phyloP scores from a whole-genome alignment of 352 stramenopile species.

The Phytophthora chlamydospora region DNA sequence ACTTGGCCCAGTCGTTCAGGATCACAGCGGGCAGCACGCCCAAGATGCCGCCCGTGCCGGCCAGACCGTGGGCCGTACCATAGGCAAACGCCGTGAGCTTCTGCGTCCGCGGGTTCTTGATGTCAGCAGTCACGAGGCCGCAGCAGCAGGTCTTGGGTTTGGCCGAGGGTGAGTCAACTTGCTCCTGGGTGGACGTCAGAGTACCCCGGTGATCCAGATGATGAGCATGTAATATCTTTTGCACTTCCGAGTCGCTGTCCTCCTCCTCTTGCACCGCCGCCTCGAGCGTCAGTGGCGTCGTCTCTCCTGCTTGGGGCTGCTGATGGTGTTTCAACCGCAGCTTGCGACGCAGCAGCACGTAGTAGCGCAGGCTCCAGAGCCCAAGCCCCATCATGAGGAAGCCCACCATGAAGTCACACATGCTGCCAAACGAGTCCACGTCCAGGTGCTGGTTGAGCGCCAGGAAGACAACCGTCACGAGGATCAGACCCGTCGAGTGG shows the following conservation, averaged over 20 bases:
- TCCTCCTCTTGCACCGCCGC: conserved; percentile 16
- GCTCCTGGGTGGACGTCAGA: conserved; percentile 2
- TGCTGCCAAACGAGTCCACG: conserved; percentile 57
- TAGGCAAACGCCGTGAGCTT: conserved; percentile 79
- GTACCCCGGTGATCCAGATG: conserved; percentile 39
- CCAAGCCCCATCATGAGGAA: conserved; percentile 76
- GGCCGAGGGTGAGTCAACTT: not conserved
- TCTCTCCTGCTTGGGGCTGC: conserved; percentile 24
- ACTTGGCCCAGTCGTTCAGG: conserved; percentile 75
- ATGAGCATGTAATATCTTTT: conserved; percentile 49
- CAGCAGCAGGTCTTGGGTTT: conserved; percentile 44
- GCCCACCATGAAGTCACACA: conserved; percentile 75
- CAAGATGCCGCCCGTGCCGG: conserved; percentile 69
- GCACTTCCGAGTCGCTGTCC: conserved; percentile 35
- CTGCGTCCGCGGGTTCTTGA: conserved; percentile 63
- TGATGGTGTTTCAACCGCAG: conserved; percentile 26
- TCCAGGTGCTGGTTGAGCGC: conserved; percentile 54
- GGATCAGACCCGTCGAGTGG: conserved; percentile 82
- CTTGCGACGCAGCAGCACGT: conserved; percentile 43
- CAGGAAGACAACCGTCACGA: conserved; percentile 68
- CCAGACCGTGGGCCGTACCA: conserved; percentile 89
- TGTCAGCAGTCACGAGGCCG: conserved; percentile 47
- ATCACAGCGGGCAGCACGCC: conserved; percentile 89
- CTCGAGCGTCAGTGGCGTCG: conserved; percentile 38
- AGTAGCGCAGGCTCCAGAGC: conserved; percentile 62